Percentiles rank a stretch among this genome's conserved stretches.
These are phyloP conservation scores for Mallotus japonicus DNA, from an alignment of 441 rosid species.

Conservation along the genomic window DNA sequence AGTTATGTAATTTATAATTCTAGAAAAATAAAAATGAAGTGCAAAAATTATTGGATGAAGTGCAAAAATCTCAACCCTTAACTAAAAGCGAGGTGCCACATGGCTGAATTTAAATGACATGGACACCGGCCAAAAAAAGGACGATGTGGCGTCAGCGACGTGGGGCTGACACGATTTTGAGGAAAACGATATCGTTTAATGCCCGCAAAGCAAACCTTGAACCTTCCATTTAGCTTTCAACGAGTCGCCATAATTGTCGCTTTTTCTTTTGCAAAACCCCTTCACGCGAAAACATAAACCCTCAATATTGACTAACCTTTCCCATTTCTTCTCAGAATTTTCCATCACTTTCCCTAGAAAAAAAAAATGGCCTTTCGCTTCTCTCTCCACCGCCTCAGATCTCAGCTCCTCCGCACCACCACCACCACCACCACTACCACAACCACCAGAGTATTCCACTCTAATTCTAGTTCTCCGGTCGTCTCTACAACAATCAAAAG, in stretches of 20 bases:
- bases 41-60: no score
- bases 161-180: not conserved
- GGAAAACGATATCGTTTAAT: not conserved
- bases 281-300: not conserved
- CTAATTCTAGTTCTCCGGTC: conserved; percentile 17
- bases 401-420: conserved; percentile 37
- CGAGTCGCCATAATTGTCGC: not conserved
- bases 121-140: no score
- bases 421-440: conserved; percentile 19
- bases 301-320: not conserved
- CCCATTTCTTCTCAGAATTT: not conserved
- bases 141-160: no score
- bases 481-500: conserved; percentile 20
- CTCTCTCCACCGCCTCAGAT: conserved; percentile 52
- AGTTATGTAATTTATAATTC: no score
- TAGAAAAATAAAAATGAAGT: no score
- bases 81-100: no score
- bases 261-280: not conserved
- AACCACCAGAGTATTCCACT: conserved; percentile 6
- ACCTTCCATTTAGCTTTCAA: not conserved
- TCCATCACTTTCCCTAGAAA: conserved; percentile 27
- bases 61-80: no score
- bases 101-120: no score
- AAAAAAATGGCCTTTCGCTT: conserved; percentile 46
- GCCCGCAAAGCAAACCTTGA: no score